Conservation (phyloP, 305 asterid species). For the Fraxinus greggii region DNA sequence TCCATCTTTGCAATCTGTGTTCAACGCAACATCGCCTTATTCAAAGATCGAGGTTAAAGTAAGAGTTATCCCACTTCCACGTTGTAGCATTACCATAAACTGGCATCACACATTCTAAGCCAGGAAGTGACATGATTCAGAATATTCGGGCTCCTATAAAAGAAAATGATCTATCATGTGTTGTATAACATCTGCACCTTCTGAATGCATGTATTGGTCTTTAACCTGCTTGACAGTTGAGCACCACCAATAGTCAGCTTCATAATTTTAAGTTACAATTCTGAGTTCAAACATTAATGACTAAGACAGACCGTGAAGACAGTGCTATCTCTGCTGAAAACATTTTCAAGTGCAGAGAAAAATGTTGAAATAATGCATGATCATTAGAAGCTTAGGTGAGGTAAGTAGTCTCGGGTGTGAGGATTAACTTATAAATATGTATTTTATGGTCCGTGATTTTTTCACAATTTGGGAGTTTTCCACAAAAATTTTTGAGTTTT, state of each 20-base stretch:
- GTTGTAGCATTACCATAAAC: neutral
- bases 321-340: neutral
- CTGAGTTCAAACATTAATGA: neutral
- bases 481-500: neutral
- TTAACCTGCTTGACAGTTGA: constrained; percentile 55
- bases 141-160: constrained; percentile 29
- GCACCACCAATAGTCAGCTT: constrained; percentile 2
- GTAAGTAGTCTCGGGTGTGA: neutral
- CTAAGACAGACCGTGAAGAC: neutral
- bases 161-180: constrained; percentile 89
- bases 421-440: neutral
- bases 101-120: neutral
- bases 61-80: neutral
- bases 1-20: neutral
- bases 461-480: neutral
- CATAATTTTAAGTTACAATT: neutral
- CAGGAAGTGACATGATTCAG: neutral
- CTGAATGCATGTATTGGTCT: constrained; percentile 68
- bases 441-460: neutral
- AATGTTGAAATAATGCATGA: neutral
- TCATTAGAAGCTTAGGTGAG: neutral
- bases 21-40: neutral
- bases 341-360: neutral
- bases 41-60: neutral
- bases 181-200: constrained; percentile 87